These are phyloP conservation scores for Chaetothyriales sp. DNA, from an alignment of 2,329 filamentous ascomycete species.

Conservation along the genomic window DNA sequence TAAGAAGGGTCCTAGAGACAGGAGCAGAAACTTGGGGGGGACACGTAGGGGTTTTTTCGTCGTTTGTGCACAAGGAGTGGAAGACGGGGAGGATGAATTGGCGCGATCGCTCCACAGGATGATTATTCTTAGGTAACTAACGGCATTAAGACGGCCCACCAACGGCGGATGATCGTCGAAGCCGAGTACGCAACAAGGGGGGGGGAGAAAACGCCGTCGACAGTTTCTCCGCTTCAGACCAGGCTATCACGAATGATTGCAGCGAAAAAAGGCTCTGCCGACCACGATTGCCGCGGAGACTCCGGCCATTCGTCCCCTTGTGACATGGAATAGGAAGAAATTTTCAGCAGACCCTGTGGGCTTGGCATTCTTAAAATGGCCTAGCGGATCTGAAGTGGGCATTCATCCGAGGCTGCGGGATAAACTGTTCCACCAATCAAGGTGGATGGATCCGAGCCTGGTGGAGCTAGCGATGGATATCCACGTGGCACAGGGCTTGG, in stretches of 20 bases:
- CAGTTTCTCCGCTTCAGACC: not conserved
- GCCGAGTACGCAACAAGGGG: not conserved
- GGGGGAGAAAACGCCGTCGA: not conserved
- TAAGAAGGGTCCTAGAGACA: no score
- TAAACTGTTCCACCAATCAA: not conserved
- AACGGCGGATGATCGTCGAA: no score
- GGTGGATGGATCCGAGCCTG: not conserved
- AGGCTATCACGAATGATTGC: not conserved
- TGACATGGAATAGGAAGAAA: not conserved
- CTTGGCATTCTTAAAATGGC: not conserved
- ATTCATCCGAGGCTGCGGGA: not conserved
- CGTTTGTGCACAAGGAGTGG: no score
- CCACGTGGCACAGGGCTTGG: not conserved
- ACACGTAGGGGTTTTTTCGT: no score
- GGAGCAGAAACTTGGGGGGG: no score
- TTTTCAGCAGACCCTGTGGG: not conserved
- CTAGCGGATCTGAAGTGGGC: not conserved
- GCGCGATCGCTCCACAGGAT: no score
- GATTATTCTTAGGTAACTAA: no score
- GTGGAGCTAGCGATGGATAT: not conserved
- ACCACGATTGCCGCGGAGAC: slow-evolving; percentile 21
- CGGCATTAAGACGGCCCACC: no score
- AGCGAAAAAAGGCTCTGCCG: not conserved
- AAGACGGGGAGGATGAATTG: no score
- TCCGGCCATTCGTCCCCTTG: slow-evolving; percentile 31